phyloP scores from a whole-genome alignment of 2,329 filamentous ascomycete species.

The Ophiostoma ulmi region DNA sequence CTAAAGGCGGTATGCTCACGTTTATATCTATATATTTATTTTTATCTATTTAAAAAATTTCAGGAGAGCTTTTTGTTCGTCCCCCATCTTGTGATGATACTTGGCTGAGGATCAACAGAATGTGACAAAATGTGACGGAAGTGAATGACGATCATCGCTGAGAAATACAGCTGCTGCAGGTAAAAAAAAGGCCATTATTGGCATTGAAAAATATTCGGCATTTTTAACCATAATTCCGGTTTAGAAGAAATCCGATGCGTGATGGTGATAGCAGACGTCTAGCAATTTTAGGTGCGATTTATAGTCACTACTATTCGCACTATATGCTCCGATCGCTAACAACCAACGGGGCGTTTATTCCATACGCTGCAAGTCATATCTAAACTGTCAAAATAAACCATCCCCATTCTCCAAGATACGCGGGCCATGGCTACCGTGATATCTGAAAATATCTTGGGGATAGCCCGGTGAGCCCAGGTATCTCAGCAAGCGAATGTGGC shows the following conservation, averaged over 20 bases:
- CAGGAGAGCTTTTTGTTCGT: neutral
- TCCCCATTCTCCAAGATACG: neutral
- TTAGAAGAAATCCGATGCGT: neutral
- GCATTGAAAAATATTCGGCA: neutral
- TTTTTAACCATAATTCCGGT: neutral
- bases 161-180: neutral
- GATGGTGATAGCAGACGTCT: neutral
- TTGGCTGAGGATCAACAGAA: neutral
- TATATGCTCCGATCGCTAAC: neutral
- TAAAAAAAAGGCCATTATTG: neutral
- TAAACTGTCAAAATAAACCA: neutral
- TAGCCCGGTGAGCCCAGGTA: neutral
- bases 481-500: neutral
- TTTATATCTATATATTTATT: neutral
- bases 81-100: neutral
- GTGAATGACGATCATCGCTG: neutral
- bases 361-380: neutral
- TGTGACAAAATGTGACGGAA: neutral
- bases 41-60: neutral
- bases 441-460: neutral
- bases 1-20: neutral
- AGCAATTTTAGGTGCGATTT: neutral
- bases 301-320: neutral
- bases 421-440: too few relatives aligned
- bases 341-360: neutral